Percentiles rank a stretch among this genome's conserved stretches.
Conservation (phyloP, 2,329 filamentous ascomycete species). For the Alternaria tenuissima region DNA sequence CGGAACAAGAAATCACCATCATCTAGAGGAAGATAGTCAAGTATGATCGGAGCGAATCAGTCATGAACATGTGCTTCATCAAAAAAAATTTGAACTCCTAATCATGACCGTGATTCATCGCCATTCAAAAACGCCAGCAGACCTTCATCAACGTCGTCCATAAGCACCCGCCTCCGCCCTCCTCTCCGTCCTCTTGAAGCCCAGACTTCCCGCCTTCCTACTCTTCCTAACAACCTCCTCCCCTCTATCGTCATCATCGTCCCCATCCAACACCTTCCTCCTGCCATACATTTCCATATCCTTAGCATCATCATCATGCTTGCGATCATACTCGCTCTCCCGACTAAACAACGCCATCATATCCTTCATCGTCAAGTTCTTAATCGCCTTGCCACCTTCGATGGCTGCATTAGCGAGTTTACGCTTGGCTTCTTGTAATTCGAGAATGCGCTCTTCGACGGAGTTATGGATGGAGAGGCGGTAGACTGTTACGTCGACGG, state of each 20-base stretch:
- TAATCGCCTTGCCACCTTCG: conserved; percentile 78
- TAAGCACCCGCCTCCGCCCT: conserved; percentile 53
- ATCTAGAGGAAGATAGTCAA: not conserved
- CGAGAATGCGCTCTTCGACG: conserved; percentile 94
- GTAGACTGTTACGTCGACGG: conserved; percentile 92
- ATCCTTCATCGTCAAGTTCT: conserved; percentile 91
- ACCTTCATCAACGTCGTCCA: conserved; percentile 28
- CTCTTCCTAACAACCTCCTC: conserved; percentile 23
- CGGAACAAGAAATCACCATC: not conserved
- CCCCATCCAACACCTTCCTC: conserved; percentile 39
- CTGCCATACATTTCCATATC: conserved; percentile 47
- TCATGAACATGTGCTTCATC: not conserved
- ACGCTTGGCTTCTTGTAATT: conserved; percentile 91
- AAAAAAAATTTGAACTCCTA: not conserved
- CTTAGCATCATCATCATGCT: conserved; percentile 51
- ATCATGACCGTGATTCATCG: too few species aligned
- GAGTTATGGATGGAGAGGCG: conserved; percentile 86
- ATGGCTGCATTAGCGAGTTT: conserved; percentile 91
- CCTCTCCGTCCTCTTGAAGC: conserved; percentile 23
- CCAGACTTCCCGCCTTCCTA: conserved; percentile 43
- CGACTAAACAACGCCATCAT: conserved; percentile 89
- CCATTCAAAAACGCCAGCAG: not conserved
- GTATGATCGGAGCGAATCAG: not conserved
- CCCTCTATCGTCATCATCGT: conserved; percentile 9
- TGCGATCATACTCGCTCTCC: conserved; percentile 64